Evolutionary conservation across 2,329 filamentous ascomycete genomes (phyloP).

Genomic region (Thielaviopsis punctulata): DNA sequence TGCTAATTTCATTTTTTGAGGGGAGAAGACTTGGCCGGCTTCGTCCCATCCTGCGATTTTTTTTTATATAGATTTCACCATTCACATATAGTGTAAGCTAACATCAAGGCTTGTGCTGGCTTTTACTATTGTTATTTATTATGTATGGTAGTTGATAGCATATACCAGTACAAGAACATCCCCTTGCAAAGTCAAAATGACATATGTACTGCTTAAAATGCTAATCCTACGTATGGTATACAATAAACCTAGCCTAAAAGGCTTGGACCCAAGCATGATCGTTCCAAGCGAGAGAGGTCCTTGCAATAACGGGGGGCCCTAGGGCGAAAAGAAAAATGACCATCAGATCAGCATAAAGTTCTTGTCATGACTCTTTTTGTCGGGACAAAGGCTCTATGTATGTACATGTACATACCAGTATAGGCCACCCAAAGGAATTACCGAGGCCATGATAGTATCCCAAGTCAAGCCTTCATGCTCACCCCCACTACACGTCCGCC

Average conservation of each 20-base stretch:
- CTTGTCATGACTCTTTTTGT: not conserved
- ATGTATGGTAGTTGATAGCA: too few relatives aligned
- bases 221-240: not conserved
- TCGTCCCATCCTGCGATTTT: not conserved
- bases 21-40: not conserved
- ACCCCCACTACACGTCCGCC: too few relatives aligned
- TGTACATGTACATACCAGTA: too few relatives aligned
- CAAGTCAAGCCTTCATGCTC: not conserved
- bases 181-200: too few relatives aligned
- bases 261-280: not conserved
- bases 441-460: too few relatives aligned
- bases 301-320: not conserved
- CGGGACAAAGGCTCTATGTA: not conserved
- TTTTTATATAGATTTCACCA: too few relatives aligned
- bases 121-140: not conserved
- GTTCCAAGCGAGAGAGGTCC: not conserved
- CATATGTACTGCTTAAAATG: not conserved
- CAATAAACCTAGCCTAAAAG: not conserved
- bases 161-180: too few relatives aligned
- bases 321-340: not conserved
- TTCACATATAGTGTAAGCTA: not conserved
- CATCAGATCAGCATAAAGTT: not conserved
- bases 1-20: not conserved
- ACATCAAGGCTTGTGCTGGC: not conserved
- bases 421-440: too few relatives aligned